A percentile compares a stretch with the other conserved stretches of the same genome.
Conservation (phyloP, 495 filamentous ascomycete genomes). For the Aspergillus sclerotiicarbonarius region DNA sequence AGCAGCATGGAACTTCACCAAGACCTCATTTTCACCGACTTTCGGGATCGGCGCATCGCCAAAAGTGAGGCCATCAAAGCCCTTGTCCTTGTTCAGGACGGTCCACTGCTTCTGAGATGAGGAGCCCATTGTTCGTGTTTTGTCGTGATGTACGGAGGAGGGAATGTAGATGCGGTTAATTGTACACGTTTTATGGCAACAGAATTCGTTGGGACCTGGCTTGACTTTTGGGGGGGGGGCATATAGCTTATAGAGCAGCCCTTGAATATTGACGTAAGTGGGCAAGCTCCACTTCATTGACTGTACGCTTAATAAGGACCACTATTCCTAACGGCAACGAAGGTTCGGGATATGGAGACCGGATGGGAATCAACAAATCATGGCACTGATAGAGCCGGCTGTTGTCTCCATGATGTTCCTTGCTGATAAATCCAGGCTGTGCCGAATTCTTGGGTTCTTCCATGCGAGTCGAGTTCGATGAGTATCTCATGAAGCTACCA, state of each 20-base stretch:
- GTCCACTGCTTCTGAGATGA: slow-evolving; percentile 65
- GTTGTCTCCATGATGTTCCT: not conserved
- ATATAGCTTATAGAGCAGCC: slow-evolving; percentile 4
- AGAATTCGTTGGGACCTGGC: not conserved
- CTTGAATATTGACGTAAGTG: slow-evolving; percentile 24
- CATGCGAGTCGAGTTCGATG: not conserved
- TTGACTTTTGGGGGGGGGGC: not conserved
- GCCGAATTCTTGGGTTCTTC: not conserved
- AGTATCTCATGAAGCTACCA: not conserved
- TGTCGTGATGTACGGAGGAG: not conserved
- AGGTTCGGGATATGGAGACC: not conserved
- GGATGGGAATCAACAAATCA: not conserved
- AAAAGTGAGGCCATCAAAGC: slow-evolving; percentile 60
- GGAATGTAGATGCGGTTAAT: too few relatives aligned
- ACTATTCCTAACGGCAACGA: not conserved
- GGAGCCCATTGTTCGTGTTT: slow-evolving; percentile 39
- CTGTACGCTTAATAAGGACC: slow-evolving; percentile 16
- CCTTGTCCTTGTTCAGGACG: slow-evolving; percentile 52
- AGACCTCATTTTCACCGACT: slow-evolving; percentile 65
- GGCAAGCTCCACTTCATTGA: slow-evolving; percentile 18
- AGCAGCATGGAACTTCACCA: slow-evolving; percentile 72
- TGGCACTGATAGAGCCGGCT: not conserved
- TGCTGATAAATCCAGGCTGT: slow-evolving; percentile 6
- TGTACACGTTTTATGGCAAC: not conserved
- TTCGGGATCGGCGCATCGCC: slow-evolving; percentile 54